Percentiles rank a stretch among this genome's conserved stretches.
Conservation (phyloP, 306 rosid species). For the Delonix regia region DNA sequence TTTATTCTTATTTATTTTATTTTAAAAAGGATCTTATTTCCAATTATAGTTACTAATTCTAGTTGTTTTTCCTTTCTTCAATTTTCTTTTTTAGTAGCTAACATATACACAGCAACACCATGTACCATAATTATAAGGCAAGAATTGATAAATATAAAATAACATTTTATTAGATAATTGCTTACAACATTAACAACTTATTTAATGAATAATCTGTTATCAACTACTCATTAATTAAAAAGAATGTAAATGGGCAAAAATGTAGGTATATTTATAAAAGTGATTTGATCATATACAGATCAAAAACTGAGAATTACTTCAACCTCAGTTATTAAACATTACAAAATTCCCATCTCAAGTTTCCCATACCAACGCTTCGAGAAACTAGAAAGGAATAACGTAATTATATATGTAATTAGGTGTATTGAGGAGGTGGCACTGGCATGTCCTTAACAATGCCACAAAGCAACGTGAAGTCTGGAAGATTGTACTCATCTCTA, state of each 20-base stretch:
- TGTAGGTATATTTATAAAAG: background rate
- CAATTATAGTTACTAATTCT: no score
- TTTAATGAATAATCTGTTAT: background rate
- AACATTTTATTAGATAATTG: no score
- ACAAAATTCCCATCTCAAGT: background rate
- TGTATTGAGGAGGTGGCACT: background rate
- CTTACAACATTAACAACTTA: no score
- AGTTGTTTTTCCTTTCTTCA: no score
- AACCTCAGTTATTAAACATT: background rate
- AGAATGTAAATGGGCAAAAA: background rate
- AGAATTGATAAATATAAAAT: no score
- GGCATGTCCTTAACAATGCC: conserved; percentile 12
- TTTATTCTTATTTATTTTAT: no score
- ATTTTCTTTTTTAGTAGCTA: no score
- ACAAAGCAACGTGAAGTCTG: background rate
- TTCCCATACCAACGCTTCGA: background rate
- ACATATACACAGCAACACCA: no score
- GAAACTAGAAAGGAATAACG: background rate
- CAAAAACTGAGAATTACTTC: background rate
- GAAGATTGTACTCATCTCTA: conserved; percentile 17
- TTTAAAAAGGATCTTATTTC: no score
- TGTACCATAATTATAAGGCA: no score
- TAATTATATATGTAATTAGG: background rate
- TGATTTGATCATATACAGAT: background rate
- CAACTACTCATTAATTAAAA: background rate